Percentiles rank a stretch among this genome's conserved stretches.
Evolutionary conservation across 441 rosid genomes (phyloP).

Genomic region (Gossypium schwendimanii): DNA sequence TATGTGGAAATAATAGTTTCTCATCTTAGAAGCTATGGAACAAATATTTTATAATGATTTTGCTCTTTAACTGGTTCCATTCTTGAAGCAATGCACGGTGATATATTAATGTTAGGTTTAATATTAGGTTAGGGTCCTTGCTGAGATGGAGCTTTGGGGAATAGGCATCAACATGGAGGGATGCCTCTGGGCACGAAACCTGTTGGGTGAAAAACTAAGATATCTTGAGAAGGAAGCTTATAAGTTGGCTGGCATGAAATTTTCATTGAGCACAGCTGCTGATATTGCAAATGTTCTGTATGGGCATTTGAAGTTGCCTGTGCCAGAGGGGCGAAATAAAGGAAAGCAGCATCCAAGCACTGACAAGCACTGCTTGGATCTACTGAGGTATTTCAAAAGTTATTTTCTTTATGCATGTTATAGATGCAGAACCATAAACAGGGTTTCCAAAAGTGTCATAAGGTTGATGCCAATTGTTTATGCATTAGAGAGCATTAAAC

Average conservation of each 20-base stretch:
- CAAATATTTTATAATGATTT: neutral
- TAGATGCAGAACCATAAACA: neutral
- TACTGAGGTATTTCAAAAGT: conserved; percentile 54
- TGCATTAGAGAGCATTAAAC: neutral
- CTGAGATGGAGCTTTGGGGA: conserved; percentile 97
- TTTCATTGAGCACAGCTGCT: conserved; percentile 75
- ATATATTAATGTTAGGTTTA: conserved; percentile 21
- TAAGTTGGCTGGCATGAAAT: conserved; percentile 72
- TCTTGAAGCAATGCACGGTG: conserved; percentile 1
- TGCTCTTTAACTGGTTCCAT: neutral
- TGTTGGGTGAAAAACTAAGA: conserved; percentile 68
- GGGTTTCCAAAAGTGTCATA: conserved; percentile 6
- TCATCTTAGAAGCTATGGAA: neutral
- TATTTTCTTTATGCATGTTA: neutral
- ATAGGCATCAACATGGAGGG: conserved; percentile 91
- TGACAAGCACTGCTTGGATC: conserved; percentile 83
- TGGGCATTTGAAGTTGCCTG: conserved; percentile 71
- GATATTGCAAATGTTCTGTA: conserved; percentile 89
- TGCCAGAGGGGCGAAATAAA: conserved; percentile 53
- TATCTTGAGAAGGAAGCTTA: conserved; percentile 81
- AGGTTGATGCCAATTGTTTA: neutral
- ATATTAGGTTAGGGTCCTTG: conserved; percentile 75
- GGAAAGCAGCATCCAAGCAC: conserved; percentile 94
- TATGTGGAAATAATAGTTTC: neutral
- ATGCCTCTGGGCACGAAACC: conserved; percentile 67